A percentile compares a stretch with the other conserved stretches of the same genome.
These are phyloP conservation scores for Pseudogymnoascus sp. DNA, from an alignment of 2,329 filamentous ascomycete species.

Conservation along the genomic window DNA sequence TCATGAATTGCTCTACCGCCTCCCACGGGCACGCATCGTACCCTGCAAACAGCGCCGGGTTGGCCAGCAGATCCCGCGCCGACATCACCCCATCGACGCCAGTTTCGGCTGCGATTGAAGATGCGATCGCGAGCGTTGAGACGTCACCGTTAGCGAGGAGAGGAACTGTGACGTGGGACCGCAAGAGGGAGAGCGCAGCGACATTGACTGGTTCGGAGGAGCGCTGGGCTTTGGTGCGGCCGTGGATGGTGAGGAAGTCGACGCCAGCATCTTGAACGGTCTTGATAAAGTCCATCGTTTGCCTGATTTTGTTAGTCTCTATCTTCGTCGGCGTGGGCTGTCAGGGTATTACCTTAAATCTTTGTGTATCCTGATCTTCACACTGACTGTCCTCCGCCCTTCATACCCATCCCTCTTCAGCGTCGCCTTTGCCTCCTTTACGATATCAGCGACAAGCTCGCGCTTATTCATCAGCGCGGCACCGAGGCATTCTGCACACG, in stretches of 20 bases:
- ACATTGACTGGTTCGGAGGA: slow-evolving; percentile 55
- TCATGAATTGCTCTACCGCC: slow-evolving; percentile 57
- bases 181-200: slow-evolving; percentile 45
- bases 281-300: slow-evolving; percentile 53
- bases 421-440: slow-evolving; percentile 47
- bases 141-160: slow-evolving; percentile 64
- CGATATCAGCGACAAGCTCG: slow-evolving; percentile 59
- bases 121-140: slow-evolving; percentile 41
- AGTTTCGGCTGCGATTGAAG: slow-evolving; percentile 30
- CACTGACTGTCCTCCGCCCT: slow-evolving; percentile 48
- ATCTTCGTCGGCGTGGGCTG: neutral
- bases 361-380: slow-evolving; percentile 63
- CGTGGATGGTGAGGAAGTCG: slow-evolving; percentile 66
- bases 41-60: slow-evolving; percentile 58
- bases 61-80: slow-evolving; percentile 59
- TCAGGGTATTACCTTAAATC: slow-evolving; percentile 43
- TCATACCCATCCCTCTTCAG: slow-evolving; percentile 48
- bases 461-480: slow-evolving; percentile 62
- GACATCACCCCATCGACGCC: slow-evolving; percentile 60
- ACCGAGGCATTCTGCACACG: slow-evolving; percentile 59
- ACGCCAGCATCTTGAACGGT: slow-evolving; percentile 52
- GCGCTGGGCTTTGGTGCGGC: slow-evolving; percentile 53
- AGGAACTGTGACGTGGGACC: slow-evolving; percentile 47
- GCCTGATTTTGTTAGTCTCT: neutral
- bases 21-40: slow-evolving; percentile 52